Evolutionary conservation across 345 rosid genomes (phyloP).

Genomic region (Lumnitzera racemosa): DNA sequence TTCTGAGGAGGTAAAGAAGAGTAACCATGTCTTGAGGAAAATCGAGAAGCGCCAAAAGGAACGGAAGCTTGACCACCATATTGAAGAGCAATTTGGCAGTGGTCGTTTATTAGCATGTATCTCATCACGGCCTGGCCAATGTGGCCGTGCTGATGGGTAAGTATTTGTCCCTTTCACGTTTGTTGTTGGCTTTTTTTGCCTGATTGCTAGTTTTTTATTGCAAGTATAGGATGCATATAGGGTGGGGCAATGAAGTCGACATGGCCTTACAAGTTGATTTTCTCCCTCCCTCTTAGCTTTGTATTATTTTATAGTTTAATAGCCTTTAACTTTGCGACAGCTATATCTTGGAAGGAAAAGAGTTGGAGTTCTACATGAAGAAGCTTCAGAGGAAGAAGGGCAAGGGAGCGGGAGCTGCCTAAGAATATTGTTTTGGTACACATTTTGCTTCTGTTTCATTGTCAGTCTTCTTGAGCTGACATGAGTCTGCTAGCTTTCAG

Average conservation of each 20-base stretch:
- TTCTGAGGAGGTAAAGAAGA: constrained; percentile 41
- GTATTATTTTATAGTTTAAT: too few relatives aligned
- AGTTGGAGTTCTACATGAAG: constrained; percentile 27
- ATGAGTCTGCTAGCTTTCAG: too few relatives aligned
- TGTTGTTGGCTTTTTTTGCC: not conserved
- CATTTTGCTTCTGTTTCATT: too few relatives aligned
- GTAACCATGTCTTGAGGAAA: constrained; percentile 41
- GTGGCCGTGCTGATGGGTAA: constrained; percentile 68
- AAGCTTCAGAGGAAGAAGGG: constrained; percentile 29
- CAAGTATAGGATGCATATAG: too few relatives aligned
- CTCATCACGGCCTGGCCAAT: constrained; percentile 58
- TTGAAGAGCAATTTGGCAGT: constrained; percentile 49
- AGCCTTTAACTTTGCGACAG: constrained; percentile 1
- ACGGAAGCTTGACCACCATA: constrained; percentile 42
- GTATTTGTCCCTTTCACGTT: not conserved
- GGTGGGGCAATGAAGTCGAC: too few relatives aligned
- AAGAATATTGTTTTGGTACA: not conserved
- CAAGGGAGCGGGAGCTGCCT: constrained; percentile 17
- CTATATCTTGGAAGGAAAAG: constrained; percentile 28
- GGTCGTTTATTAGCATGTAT: constrained; percentile 54
- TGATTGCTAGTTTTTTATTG: too few relatives aligned
- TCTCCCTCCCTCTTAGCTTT: too few relatives aligned
- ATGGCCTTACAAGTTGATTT: too few relatives aligned
- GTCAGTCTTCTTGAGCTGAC: too few relatives aligned
- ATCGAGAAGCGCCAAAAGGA: constrained; percentile 32